Percentiles rank a stretch among this genome's conserved stretches.
phyloP scores from a whole-genome alignment of 257 asterid genomes.

The Capsicum rhomboideum region DNA sequence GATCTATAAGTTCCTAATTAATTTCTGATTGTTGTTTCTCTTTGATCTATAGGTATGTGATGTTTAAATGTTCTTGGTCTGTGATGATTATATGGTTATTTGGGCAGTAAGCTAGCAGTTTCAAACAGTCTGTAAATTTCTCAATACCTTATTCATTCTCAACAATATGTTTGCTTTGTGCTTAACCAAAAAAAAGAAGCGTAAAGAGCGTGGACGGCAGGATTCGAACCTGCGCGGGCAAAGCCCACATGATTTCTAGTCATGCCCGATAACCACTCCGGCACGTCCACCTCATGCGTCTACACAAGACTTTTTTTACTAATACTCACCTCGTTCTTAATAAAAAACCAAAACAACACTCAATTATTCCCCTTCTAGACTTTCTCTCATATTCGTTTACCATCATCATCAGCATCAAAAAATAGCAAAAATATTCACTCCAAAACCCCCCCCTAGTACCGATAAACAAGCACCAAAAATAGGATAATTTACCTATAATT shows the following conservation, averaged over 20 bases:
- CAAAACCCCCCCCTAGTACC: no score
- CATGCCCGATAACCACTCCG: constrained; percentile 13
- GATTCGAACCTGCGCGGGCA: constrained; percentile 27
- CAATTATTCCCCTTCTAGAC: neutral
- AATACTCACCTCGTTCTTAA: neutral
- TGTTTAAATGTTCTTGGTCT: neutral
- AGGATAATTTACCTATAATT: no score
- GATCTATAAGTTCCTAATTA: neutral
- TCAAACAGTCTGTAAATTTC: no score
- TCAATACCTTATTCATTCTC: no score
- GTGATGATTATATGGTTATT: neutral
- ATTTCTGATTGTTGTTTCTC: neutral
- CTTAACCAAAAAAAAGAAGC: no score
- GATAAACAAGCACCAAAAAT: no score
- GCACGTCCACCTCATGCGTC: constrained; percentile 3
- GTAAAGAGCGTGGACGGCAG: constrained; percentile 19
- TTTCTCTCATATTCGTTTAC: neutral
- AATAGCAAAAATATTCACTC: no score
- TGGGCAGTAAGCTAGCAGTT: neutral
- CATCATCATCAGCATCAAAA: neutral
- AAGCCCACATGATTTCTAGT: constrained; percentile 1
- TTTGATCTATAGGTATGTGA: neutral
- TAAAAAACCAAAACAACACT: neutral
- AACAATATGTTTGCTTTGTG: no score
- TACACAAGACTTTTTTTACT: no score